These are phyloP conservation scores for Pseudevernia furfuracea DNA, from an alignment of 495 filamentous ascomycete species.

Conservation along the genomic window DNA sequence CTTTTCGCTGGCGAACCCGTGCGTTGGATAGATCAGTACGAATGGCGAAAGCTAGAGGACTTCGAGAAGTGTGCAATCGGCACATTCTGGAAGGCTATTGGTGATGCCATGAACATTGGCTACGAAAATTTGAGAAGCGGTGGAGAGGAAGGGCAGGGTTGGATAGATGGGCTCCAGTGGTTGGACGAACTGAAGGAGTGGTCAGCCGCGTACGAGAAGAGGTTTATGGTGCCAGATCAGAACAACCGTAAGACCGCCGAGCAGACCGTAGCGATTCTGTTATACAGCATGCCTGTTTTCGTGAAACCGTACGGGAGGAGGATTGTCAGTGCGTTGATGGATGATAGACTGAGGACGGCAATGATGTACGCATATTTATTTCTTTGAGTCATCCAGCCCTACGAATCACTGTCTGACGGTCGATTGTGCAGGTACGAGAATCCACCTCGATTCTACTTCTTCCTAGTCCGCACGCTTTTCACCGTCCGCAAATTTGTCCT, in stretches of 20 bases:
- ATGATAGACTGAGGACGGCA: conserved; percentile 52
- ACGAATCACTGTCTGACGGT: background rate
- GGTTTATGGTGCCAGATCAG: conserved; percentile 49
- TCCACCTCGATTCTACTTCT: conserved; percentile 33
- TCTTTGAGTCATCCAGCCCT: background rate
- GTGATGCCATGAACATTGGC: conserved; percentile 53
- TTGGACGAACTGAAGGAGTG: conserved; percentile 54
- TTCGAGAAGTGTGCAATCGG: conserved; percentile 60
- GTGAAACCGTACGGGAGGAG: conserved; percentile 43
- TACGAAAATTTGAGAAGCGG: conserved; percentile 35
- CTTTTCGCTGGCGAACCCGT: conserved; percentile 55
- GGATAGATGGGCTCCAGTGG: conserved; percentile 57
- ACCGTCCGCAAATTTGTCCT: conserved; percentile 44
- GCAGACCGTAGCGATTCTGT: conserved; percentile 49
- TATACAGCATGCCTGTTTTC: conserved; percentile 48
- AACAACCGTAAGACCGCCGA: conserved; percentile 48
- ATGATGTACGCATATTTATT: conserved; percentile 48
- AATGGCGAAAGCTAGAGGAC: conserved; percentile 55
- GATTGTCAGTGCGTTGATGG: conserved; percentile 53
- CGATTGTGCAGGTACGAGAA: conserved; percentile 36
- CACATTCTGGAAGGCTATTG: conserved; percentile 57
- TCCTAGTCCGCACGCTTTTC: conserved; percentile 39
- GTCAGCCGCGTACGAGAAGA: conserved; percentile 50
- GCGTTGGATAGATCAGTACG: conserved; percentile 49
- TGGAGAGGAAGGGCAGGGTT: conserved; percentile 32